Evolutionary conservation across 2,329 filamentous ascomycete genomes (phyloP).

Genomic region (Aureobasidium subglaciale): DNA sequence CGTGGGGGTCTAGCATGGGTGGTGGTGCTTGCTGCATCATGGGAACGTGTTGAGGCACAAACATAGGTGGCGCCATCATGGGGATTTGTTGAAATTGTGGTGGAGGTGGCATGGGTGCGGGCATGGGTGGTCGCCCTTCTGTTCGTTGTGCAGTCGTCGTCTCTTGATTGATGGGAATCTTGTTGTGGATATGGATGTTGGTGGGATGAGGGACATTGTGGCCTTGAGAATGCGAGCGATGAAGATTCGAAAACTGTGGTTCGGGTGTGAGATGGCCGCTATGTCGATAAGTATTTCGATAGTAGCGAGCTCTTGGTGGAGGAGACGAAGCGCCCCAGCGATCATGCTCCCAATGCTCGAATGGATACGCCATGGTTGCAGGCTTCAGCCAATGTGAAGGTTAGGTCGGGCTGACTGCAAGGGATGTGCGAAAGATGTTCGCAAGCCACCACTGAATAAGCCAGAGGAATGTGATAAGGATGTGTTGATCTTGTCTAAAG

Average conservation of each 20-base stretch:
- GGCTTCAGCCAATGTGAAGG: not conserved
- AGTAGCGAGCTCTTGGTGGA: not conserved
- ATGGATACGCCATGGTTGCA: not conserved
- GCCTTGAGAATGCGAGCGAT: constrained; percentile 40
- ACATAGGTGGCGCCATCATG: constrained; percentile 10
- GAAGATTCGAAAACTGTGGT: constrained; percentile 25
- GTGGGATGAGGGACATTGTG: constrained; percentile 35
- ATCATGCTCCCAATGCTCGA: constrained; percentile 5
- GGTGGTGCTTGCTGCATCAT: not conserved
- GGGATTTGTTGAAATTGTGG: constrained; percentile 12
- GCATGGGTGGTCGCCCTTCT: not conserved
- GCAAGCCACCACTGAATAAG: not conserved
- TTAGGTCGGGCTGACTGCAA: not conserved
- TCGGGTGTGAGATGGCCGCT: constrained; percentile 20
- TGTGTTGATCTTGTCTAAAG: not conserved
- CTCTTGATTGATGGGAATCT: constrained; percentile 28
- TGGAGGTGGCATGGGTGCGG: constrained; percentile 8
- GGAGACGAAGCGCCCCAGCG: not conserved
- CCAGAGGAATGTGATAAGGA: constrained; percentile 4
- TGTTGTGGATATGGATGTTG: constrained; percentile 40
- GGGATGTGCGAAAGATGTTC: not conserved
- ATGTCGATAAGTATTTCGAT: constrained; percentile 18
- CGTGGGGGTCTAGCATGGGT: not conserved
- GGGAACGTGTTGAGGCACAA: not conserved
- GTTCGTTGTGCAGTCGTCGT: constrained; percentile 15